Percentiles rank a stretch among this genome's conserved stretches.
Evolutionary conservation across 2,329 filamentous ascomycete species (phyloP).

Genomic region (Apiospora aurea): DNA sequence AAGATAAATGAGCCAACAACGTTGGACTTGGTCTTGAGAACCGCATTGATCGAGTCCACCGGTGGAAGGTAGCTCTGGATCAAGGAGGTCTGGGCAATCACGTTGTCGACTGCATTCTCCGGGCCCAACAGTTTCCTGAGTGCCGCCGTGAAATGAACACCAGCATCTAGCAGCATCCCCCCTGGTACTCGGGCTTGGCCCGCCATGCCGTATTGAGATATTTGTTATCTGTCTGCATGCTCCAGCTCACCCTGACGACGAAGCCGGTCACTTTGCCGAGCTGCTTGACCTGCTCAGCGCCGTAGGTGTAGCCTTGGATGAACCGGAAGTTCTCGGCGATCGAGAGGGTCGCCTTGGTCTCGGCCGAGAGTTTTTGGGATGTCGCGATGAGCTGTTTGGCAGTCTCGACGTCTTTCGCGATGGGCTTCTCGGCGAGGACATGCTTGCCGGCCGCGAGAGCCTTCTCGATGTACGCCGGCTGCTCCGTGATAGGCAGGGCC

Average conservation of each 20-base stretch:
- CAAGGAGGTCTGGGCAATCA: conserved; percentile 63
- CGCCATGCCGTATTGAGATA: conserved; percentile 68
- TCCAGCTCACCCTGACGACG: conserved; percentile 45
- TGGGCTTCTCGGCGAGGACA: conserved; percentile 74
- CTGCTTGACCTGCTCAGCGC: conserved; percentile 53
- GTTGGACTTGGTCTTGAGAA: conserved; percentile 61
- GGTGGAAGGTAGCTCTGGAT: conserved; percentile 66
- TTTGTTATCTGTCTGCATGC: conserved; percentile 48
- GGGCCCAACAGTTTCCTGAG: conserved; percentile 64
- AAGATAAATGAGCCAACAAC: conserved; percentile 63
- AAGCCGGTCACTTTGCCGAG: conserved; percentile 65
- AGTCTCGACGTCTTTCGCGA: conserved; percentile 63
- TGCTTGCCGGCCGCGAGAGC: conserved; percentile 72
- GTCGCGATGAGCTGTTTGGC: conserved; percentile 50
- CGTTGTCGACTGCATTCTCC: conserved; percentile 51
- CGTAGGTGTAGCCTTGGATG: conserved; percentile 61
- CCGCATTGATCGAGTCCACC: conserved; percentile 70
- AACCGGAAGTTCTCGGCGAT: conserved; percentile 81
- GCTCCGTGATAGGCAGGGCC: conserved; percentile 64
- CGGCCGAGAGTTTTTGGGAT: conserved; percentile 40
- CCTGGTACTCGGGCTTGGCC: conserved; percentile 73
- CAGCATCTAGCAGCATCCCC: conserved; percentile 80
- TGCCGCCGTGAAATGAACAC: conserved; percentile 74
- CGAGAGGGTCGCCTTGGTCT: conserved; percentile 54
- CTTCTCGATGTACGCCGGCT: conserved; percentile 64